Percentiles rank a stretch among this genome's conserved stretches.
phyloP scores from a whole-genome alignment of 1,284 basidiomycete species.

The Sphagnurus paluster region DNA sequence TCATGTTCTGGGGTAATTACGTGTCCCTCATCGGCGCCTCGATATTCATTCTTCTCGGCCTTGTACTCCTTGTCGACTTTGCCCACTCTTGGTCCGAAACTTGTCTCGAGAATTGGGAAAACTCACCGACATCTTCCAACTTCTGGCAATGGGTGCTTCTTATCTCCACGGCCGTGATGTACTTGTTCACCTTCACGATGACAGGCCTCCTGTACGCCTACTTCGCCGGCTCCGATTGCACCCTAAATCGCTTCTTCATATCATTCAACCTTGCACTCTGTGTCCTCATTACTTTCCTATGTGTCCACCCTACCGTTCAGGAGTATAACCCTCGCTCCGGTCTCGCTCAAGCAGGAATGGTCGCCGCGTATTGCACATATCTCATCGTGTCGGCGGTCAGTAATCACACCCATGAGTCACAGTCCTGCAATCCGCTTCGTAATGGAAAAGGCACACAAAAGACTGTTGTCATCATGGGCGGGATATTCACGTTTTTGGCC shows the following conservation, averaged over 20 bases:
- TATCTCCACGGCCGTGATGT: constrained; percentile 90
- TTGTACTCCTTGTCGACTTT: constrained; percentile 97
- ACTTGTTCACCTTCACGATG: constrained; percentile 79
- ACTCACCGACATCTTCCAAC: constrained; percentile 69
- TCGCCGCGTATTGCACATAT: constrained; percentile 96
- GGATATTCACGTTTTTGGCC: constrained; percentile 95
- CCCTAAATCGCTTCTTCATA: constrained; percentile 93
- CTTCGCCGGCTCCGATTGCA: constrained; percentile 87
- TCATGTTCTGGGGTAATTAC: constrained; percentile 97
- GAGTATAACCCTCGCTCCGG: constrained; percentile 94
- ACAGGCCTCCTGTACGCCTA: constrained; percentile 91
- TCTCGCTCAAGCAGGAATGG: constrained; percentile 94
- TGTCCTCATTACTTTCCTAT: constrained; percentile 80
- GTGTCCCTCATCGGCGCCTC: constrained; percentile 89
- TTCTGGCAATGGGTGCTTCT: constrained; percentile 98
- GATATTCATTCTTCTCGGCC: constrained; percentile 93
- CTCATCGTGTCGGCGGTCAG: constrained; percentile 93
- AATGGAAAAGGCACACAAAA: constrained; percentile 71
- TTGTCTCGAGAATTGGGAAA: constrained; percentile 95
- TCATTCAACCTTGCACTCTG: constrained; percentile 88
- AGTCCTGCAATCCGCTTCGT: constrained; percentile 87
- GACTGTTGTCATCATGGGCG: constrained; percentile 89
- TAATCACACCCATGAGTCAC: constrained; percentile 84
- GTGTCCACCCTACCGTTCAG: constrained; percentile 86
- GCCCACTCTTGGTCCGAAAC: constrained; percentile 98